A percentile compares a stretch with the other conserved stretches of the same genome.
Conservation (phyloP, 129 eudicot species). For the Helianthus tuberosus region DNA sequence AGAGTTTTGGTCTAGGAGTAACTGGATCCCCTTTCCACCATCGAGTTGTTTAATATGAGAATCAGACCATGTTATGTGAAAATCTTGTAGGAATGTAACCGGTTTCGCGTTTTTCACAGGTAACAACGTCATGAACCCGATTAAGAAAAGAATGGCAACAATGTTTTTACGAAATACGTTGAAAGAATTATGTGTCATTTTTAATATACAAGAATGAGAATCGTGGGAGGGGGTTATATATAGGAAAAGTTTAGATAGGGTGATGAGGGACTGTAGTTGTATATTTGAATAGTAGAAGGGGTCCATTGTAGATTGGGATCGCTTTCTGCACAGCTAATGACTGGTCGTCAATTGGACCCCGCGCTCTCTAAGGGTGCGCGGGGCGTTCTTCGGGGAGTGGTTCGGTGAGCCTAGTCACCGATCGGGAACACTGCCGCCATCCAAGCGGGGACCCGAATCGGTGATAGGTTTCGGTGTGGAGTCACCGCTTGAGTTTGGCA, state of each 20-base stretch:
- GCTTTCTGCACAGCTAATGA: constrained; percentile 65
- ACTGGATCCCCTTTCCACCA: constrained; percentile 73
- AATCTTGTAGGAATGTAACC: constrained; percentile 75
- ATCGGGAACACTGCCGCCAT: too few species aligned
- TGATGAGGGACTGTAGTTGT: constrained; percentile 18
- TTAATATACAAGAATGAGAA: constrained; percentile 5
- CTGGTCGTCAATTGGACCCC: constrained; percentile 52
- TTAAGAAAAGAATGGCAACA: constrained; percentile 11
- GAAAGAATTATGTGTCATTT: constrained; percentile 22
- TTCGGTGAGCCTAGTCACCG: too few species aligned
- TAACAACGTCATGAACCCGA: constrained; percentile 14
- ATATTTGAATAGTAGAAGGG: constrained; percentile 19
- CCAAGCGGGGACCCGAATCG: too few species aligned
- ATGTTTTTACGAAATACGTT: background rate
- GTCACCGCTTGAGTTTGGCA: too few species aligned
- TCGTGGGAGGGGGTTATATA: constrained; percentile 19
- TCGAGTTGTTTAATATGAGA: constrained; percentile 69
- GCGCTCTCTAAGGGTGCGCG: too few species aligned
- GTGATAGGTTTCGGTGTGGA: too few species aligned
- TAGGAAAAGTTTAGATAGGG: constrained; percentile 11
- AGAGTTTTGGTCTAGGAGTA: constrained; percentile 74
- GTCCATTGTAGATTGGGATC: constrained; percentile 13
- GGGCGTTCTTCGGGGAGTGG: too few species aligned
- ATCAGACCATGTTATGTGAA: constrained; percentile 72
- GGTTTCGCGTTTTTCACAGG: constrained; percentile 37